phyloP scores from a whole-genome alignment of 768 basidiomycete species.

The Strobilomyces dryophilus region DNA sequence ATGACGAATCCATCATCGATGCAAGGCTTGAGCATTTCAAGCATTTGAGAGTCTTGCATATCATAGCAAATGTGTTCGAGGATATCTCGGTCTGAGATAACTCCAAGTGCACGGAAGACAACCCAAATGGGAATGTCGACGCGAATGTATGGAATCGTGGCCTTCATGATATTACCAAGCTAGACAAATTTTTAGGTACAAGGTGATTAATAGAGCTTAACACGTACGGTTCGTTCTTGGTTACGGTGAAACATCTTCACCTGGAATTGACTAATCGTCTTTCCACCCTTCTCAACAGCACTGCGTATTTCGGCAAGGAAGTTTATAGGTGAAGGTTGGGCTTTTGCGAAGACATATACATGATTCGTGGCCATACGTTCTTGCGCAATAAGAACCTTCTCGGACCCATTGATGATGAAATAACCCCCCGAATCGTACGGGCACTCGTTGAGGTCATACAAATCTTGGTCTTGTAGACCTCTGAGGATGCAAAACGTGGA shows the following conservation, averaged over 20 bases:
- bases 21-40: slow-evolving; percentile 97
- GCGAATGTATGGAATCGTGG: slow-evolving; percentile 96
- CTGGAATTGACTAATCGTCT: slow-evolving; percentile 96
- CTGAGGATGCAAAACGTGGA: slow-evolving; percentile 93
- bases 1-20: slow-evolving; percentile 99
- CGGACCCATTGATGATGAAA: slow-evolving; percentile 99
- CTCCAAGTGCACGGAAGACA: slow-evolving; percentile 95
- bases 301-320: slow-evolving; percentile 97
- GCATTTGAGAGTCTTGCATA: slow-evolving; percentile 91
- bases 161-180: slow-evolving; percentile 92
- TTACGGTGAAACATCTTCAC: slow-evolving; percentile 95
- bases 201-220: not conserved
- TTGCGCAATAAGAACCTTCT: slow-evolving; percentile 99
- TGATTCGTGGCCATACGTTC: slow-evolving; percentile 99
- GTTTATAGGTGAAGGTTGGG: slow-evolving; percentile 91
- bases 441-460: slow-evolving; percentile 94
- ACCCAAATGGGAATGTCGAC: slow-evolving; percentile 99
- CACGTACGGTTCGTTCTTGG: slow-evolving; percentile 79
- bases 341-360: slow-evolving; percentile 98
- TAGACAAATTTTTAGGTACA: slow-evolving; percentile 27
- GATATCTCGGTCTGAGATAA: slow-evolving; percentile 96
- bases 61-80: slow-evolving; percentile 99
- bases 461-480: slow-evolving; percentile 69
- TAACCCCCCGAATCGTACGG: slow-evolving; percentile 99
- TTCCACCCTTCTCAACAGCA: slow-evolving; percentile 96